Conservation (phyloP, 768 basidiomycete species). For the Lentinula raphanica region DNA sequence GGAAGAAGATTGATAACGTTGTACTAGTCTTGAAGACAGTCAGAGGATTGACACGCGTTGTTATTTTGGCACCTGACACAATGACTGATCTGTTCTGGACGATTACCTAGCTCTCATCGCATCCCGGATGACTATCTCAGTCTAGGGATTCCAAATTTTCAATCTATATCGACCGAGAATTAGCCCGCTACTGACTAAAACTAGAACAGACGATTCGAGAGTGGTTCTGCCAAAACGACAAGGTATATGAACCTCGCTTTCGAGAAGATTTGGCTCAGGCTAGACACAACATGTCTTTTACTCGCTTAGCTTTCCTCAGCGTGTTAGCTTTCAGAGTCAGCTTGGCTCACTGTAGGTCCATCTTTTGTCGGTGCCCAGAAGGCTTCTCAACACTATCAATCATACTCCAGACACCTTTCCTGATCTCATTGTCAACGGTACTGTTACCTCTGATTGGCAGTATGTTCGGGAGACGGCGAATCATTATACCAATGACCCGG, state of each 20-base stretch:
- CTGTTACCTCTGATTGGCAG: constrained; percentile 25
- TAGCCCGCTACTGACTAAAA: neutral
- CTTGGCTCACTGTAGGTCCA: neutral
- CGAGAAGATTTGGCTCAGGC: neutral
- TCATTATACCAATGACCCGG: constrained; percentile 27
- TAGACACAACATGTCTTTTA: neutral
- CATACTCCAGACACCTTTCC: neutral
- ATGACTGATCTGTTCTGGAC: neutral
- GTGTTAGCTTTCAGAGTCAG: neutral
- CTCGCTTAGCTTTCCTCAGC: neutral
- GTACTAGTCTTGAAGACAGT: neutral
- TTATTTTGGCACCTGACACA: neutral
- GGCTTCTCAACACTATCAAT: too few relatives aligned
- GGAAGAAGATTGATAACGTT: neutral
- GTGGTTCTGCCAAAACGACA: neutral
- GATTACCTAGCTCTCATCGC: neutral
- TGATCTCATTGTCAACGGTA: constrained; percentile 9
- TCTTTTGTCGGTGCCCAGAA: neutral
- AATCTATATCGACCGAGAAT: neutral
- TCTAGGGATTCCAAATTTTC: too few relatives aligned
- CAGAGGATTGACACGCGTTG: neutral
- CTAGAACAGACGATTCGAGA: too few relatives aligned
- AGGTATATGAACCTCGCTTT: neutral
- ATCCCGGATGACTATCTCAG: too few relatives aligned
- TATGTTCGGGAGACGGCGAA: constrained; percentile 31